Percentiles rank a stretch among this genome's conserved stretches.
Conservation (phyloP, 2,329 filamentous ascomycete species). For the Paramyrothecium sp. region DNA sequence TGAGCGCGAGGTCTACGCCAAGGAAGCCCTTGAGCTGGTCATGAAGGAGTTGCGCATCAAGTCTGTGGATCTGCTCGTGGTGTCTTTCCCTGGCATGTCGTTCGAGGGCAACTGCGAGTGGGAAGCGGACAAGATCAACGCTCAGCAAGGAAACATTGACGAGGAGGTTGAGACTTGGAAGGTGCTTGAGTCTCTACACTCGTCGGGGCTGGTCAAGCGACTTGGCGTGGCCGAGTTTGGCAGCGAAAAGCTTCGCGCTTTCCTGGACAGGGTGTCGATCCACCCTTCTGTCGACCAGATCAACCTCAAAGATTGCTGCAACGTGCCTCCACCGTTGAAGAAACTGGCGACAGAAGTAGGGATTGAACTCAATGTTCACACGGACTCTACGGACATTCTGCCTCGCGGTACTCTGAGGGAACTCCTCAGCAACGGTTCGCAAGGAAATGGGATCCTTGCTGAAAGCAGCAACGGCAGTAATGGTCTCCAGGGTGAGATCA, state of each 20-base stretch:
- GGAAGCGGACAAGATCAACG: constrained; percentile 63
- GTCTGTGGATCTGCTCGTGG: constrained; percentile 82
- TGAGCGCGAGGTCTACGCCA: constrained; percentile 67
- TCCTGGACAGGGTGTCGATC: constrained; percentile 69
- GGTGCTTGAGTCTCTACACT: constrained; percentile 71
- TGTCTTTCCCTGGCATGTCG: constrained; percentile 88
- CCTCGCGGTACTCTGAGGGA: constrained; percentile 82
- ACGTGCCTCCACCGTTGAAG: constrained; percentile 84
- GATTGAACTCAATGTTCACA: constrained; percentile 89
- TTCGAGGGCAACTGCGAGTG: constrained; percentile 93
- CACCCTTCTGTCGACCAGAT: constrained; percentile 89
- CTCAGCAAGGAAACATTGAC: constrained; percentile 61
- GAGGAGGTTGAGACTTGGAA: constrained; percentile 69
- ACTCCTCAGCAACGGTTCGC: constrained; percentile 69
- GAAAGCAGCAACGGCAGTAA: constrained; percentile 47
- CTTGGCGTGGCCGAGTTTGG: constrained; percentile 92
- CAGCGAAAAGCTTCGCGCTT: constrained; percentile 74
- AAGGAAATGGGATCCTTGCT: constrained; percentile 75
- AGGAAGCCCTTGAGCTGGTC: constrained; percentile 78
- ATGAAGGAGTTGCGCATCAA: constrained; percentile 73
- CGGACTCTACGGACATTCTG: constrained; percentile 89
- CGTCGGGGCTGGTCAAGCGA: constrained; percentile 67
- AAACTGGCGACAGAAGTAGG: constrained; percentile 77
- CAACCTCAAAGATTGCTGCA: constrained; percentile 93
- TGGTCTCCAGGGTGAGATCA: constrained; percentile 73